Conservation (phyloP, 2,329 filamentous ascomycete species). For the Thelonectria blattea region DNA sequence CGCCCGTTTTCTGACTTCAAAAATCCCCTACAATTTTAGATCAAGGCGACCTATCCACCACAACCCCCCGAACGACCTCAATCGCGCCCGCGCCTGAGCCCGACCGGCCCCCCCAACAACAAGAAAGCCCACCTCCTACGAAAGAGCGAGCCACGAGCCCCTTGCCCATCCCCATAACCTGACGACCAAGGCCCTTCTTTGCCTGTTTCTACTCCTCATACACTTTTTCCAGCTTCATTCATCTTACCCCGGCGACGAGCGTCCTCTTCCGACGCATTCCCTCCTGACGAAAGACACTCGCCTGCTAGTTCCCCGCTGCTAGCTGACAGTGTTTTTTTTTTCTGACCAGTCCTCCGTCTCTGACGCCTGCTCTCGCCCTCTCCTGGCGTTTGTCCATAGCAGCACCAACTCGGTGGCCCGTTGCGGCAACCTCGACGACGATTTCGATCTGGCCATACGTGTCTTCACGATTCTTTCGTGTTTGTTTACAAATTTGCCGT, state of each 20-base stretch:
- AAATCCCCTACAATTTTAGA: conserved; percentile 21
- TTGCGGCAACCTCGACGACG: conserved; percentile 43
- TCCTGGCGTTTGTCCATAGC: conserved; percentile 30
- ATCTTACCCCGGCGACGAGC: conserved; percentile 30
- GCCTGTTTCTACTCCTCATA: conserved; percentile 3
- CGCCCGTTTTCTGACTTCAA: not conserved
- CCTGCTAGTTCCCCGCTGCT: conserved; percentile 27
- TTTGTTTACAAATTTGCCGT: conserved; percentile 26
- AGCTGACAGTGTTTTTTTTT: conserved; percentile 35
- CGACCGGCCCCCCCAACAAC: conserved; percentile 36
- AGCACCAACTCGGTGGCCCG: conserved; percentile 40
- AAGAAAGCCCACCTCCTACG: conserved; percentile 18
- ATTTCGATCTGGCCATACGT: conserved; percentile 29
- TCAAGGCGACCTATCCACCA: conserved; percentile 28
- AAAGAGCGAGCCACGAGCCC: conserved; percentile 19
- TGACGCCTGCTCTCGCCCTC: conserved; percentile 37
- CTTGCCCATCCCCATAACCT: conserved; percentile 13
- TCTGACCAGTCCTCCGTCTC: conserved; percentile 26
- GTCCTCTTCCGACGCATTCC: conserved; percentile 30
- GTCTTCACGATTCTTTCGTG: conserved; percentile 24
- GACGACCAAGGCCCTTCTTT: conserved; percentile 18
- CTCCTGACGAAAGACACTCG: conserved; percentile 28
- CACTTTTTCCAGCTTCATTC: conserved; percentile 3
- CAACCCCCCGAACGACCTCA: conserved; percentile 32
- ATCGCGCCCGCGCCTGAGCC: conserved; percentile 34